Base-by-base conservation (phyloP, 495 filamentous ascomycete genomes). In the Hypoxylon lienhwacheense region DNA sequence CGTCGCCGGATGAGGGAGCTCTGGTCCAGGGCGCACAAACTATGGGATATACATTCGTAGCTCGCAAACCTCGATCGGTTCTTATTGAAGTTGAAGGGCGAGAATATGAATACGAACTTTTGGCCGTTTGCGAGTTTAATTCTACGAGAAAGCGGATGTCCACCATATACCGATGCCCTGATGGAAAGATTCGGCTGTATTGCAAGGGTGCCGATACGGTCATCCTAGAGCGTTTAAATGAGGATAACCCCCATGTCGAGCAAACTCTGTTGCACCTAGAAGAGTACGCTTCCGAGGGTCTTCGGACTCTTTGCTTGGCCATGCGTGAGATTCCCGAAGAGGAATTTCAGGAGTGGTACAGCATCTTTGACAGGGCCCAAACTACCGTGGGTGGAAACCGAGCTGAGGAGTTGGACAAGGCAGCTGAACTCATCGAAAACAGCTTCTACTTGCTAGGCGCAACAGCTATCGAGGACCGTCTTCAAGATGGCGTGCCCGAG, bases 151-250 rank as follows among this genome's bases (percentile, higher is more conserved):
- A 99, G 72, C 79, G 95, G 39, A 99, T 99, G 95, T 97, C 93
- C 3, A 88, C 91, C 5, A 92, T 99, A 55, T 95, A 91, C 75
- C 84, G 93, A 19, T 96, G 93, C 64, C 95, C 95, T 0, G 95
- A 99, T 73, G 95, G 93, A 44, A 96, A 91, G 72, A 83, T 99
- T 41, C 79, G 92, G 28, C 83, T 87, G 55, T 99, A 96, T 66
- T 91, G 86, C 72, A 99, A 99, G 71, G 95, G 95, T 60, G 95
- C 95, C 32, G 95, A 99, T 67, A 99, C 95, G 1, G 95, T 99
- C 36, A 97, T 99, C 59, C 64, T 75, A 63, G 93, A 99, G 67
- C 86, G 95, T 7, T 75, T 97, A 7, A 81, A 83, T 48, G 78
- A 89, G 33, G 69, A 80, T 43, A 91, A 97, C 63, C 90, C 90